Conservation (phyloP, 768 basidiomycete species). For the Rhodotorula graminis region DNA sequence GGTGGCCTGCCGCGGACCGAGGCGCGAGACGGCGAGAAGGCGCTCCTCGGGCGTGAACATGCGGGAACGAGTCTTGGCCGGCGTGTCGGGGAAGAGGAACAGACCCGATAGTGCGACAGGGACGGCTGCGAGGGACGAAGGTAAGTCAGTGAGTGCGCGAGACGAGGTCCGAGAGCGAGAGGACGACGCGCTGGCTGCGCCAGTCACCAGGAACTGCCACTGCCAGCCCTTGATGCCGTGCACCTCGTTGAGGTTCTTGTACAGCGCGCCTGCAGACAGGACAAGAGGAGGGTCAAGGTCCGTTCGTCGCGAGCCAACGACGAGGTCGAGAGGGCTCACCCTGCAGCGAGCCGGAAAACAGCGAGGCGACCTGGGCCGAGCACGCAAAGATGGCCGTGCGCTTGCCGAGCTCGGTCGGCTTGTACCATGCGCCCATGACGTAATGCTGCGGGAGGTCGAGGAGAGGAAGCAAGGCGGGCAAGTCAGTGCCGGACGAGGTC, state of each 20-base stretch:
- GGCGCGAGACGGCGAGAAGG: slow-evolving; percentile 11
- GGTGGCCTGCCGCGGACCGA: not conserved
- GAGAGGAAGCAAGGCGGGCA: not conserved
- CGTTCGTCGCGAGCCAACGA: not conserved
- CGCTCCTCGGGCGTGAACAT: slow-evolving; percentile 50
- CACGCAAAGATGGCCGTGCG: slow-evolving; percentile 67
- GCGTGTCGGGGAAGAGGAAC: slow-evolving; percentile 66
- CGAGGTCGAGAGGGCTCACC: not conserved
- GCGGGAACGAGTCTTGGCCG: slow-evolving; percentile 60
- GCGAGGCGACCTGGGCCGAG: slow-evolving; percentile 52
- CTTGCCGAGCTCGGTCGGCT: slow-evolving; percentile 62
- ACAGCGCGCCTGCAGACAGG: slow-evolving; percentile 56
- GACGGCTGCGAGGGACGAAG: not conserved
- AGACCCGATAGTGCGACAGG: slow-evolving; percentile 13
- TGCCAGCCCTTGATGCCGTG: slow-evolving; percentile 25
- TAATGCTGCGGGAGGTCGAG: not conserved
- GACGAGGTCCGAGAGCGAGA: not conserved
- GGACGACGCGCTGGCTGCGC: slow-evolving; percentile 53
- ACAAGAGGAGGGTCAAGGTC: no score
- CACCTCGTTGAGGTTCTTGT: slow-evolving; percentile 47
- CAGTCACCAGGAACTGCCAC: slow-evolving; percentile 59
- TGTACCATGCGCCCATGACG: slow-evolving; percentile 20
- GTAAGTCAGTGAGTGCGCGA: slow-evolving; percentile 54
- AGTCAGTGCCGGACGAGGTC: not conserved
- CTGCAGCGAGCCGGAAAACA: slow-evolving; percentile 52